Percentiles rank a stretch among this genome's conserved stretches.
phyloP scores from a whole-genome alignment of 768 basidiomycete species.

The Lyophyllum decastes region DNA sequence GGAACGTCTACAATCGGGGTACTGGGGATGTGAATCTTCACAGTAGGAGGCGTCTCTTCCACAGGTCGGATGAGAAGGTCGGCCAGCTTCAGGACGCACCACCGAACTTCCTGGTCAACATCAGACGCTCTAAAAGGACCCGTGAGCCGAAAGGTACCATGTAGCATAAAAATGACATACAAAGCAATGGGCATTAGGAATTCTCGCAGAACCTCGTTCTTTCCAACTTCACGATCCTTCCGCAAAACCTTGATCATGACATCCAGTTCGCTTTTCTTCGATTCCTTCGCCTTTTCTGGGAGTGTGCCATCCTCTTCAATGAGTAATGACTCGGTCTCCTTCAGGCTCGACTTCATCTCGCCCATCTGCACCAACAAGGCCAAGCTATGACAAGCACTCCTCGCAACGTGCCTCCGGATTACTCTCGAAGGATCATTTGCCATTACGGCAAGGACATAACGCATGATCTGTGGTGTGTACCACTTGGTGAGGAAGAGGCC shows the following conservation, averaged over 20 bases:
- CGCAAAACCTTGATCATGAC: constrained; percentile 83
- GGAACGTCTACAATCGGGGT: constrained; percentile 69
- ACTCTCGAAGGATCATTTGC: constrained; percentile 81
- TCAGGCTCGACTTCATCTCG: constrained; percentile 77
- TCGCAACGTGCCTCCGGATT: constrained; percentile 85
- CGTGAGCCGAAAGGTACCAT: constrained; percentile 24
- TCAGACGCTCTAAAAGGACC: constrained; percentile 58
- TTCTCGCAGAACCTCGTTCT: constrained; percentile 78
- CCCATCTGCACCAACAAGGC: constrained; percentile 87
- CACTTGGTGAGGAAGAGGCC: constrained; percentile 88
- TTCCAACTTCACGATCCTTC: constrained; percentile 83
- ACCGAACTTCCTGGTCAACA: constrained; percentile 86
- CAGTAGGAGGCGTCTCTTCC: constrained; percentile 83
- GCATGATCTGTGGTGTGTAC: constrained; percentile 83
- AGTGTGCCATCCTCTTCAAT: constrained; percentile 86
- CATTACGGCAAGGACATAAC: constrained; percentile 86
- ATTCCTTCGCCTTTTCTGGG: constrained; percentile 70
- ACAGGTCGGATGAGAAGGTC: constrained; percentile 84
- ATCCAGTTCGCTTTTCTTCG: constrained; percentile 82
- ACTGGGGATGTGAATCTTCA: constrained; percentile 76
- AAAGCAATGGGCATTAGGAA: constrained; percentile 79
- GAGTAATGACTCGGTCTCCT: constrained; percentile 75
- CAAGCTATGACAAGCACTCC: constrained; percentile 83
- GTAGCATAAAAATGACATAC: constrained; percentile 41
- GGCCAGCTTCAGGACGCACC: constrained; percentile 88